Base-by-base conservation (phyloP, 2,329 filamentous ascomycete species). In the Lanzia echinophila region DNA sequence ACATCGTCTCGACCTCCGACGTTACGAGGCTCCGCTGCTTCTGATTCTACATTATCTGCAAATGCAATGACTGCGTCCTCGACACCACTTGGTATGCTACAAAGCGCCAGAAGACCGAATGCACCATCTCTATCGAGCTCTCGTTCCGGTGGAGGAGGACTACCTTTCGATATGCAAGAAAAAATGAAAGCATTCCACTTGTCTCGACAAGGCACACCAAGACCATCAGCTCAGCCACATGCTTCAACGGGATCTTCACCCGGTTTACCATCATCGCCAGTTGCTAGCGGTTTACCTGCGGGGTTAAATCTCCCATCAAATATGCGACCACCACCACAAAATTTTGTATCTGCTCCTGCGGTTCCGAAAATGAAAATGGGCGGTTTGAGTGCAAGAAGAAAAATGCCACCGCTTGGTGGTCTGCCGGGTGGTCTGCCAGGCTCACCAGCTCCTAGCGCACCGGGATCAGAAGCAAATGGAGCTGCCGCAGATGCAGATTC, bases 71-170 rank as follows among this genome's bases (percentile, higher is more conserved):
- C 82, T 53, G 73, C 86, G 6, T 90, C 84, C n/a, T 96, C 90
- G n/a, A 94, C 87, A 28, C 84, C 88, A 39, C 75, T 91, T 3
- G 90, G 90, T 39, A 80, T 88, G 55, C 74, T 96, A 64, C 90
- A 85, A 69, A 81, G 73, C 60, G 82, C 79, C 4, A 74, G 82
- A 55, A 75, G 79, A 47, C 82, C 80, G 3, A 67, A 71, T 19
- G 43, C 53, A 38, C 33, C 58, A 28, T 15, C 55, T 13, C 32
- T 57, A 39, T 56, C 58, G 17, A 56, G 50, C 28, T 42, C 57
- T 13, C 47, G 58, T 56, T 41, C 50, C 15, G 44, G 50, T 11
- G 44, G 34, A 45, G 46, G 6, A 10, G 45, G 33, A 56, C 68
- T 84, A 48, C 77, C 80, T 46, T 76, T 80, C 61, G 84, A 87